Evolutionary conservation across 192 early-diverging fungal species (phyloP), one percentile per base, ranked within the genome.

Genomic region (Umbelopsis isabellina): DNA sequence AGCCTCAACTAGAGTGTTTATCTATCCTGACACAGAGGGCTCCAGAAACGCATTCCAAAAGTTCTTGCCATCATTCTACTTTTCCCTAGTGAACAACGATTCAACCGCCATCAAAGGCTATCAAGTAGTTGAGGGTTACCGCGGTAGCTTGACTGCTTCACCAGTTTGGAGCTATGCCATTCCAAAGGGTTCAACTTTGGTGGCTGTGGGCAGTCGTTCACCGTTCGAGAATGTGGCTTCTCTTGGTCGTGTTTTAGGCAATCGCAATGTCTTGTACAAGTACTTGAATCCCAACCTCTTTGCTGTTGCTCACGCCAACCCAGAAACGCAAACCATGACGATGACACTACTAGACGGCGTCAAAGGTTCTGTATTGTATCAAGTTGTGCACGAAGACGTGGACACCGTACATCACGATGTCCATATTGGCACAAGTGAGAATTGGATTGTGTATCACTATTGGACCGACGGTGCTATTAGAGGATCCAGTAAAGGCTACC

Each of bases 191-290:
- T 89, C 92, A 78, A 37, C 49, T 13, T 41, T 74, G n/a, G 35
- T 70, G 0, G 15, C 69, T 35, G 53, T 73, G 4, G 46, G 30
- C 10, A 47, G 58, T 12, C 65, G 70, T 15, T 47, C 46, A 9
- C 50, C 72, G 9, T 52, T 69, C 47, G 74, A 94, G 55, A 82
- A 86, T 49, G 85, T 97, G 9, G 94, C 98, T 7, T 94, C 95
- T 21, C 69, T 97, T 25, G 98, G 98, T 20, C 89, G 95, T 16
- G 95, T 98, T 7, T 87, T 98, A 13, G 98, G 96, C 61, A 89
- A 98, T 77, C 93, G 98, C 33, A 89, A 88, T 45, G 98, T 99
- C 6, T 87, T 95, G n/a, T 99, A 97, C 91, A 99, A 99, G 80
- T 99, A 98, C 82, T 84, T 98, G 69, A 98, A 96, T 81, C 97